Base-by-base conservation (phyloP, 441 rosid species). In the Codiaeum variegatum region DNA sequence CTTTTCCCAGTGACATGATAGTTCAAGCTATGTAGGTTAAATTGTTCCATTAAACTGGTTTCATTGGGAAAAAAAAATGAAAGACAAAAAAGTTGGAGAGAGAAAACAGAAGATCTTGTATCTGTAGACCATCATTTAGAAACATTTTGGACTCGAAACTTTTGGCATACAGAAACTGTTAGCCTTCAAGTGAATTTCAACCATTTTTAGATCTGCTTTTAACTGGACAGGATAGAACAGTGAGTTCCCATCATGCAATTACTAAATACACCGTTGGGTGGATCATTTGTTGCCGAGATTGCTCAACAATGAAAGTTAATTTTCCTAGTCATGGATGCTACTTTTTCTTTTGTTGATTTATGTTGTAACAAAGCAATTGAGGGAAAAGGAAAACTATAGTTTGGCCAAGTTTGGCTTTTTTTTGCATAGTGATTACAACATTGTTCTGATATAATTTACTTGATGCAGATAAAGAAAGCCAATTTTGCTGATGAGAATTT, bases 401-500 rank as follows among this genome's bases (percentile, higher is more conserved):
- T 26, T 46, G 26, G 1, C 31, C 61, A 7, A 11, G 2, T 31
- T n/a, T 67, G 42, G 26, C 29, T 23, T 23, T 58, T 23, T 58
- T 67, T 4, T 62, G 13, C 6, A 8, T 58, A n/a, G 28, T 32
- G 40, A 55, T 34, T 49, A 18, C 61, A 24, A 10, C 9, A 19
- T 13, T 32, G 46, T 34, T 31, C 55, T 75, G 62, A 65, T 70
- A 38, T 31, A 70, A 49, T 63, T 76, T 81, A 54, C 77, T 74
- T 75, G 31, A 36, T 75, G 88, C 97, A 95, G 99, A 91, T 95
- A 81, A 95, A 92, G 86, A 91, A 85, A 64, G 92, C 95, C 51
- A 84, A 84, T 78, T 88, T 92, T 70, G 83, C 84, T 38, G 97
- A 95, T 84, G 99, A 93, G 75, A 84, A 88, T 77, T 91, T 92